A percentile compares a stretch with the other conserved stretches of the same genome.
Conservation (phyloP, 2,329 filamentous ascomycete species). For the Pyrenophora teres region DNA sequence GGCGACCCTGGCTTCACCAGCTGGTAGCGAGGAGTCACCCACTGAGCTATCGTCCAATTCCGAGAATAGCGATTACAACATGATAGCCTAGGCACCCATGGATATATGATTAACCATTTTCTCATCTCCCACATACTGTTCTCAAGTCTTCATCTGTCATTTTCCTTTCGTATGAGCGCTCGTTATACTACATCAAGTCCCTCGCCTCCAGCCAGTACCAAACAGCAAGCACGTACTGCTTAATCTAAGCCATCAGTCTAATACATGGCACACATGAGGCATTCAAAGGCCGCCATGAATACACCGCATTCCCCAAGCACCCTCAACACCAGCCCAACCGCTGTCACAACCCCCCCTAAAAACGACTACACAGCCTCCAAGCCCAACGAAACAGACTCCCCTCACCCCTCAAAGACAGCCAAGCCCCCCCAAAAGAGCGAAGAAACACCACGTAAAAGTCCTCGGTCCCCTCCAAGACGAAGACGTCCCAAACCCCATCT, state of each 20-base stretch:
- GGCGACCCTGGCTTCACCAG: background rate
- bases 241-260: background rate
- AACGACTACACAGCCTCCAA: background rate
- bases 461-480: background rate
- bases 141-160: background rate
- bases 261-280: background rate
- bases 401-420: background rate
- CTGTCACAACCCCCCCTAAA: background rate
- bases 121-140: background rate
- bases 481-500: background rate
- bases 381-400: background rate
- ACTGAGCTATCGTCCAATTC: background rate
- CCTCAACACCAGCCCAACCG: background rate
- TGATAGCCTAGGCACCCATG: background rate
- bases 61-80: background rate
- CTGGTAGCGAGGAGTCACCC: slow-evolving; percentile 2
- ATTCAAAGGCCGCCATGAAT: background rate
- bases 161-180: background rate
- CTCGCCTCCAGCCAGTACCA: background rate
- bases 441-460: slow-evolving; percentile 8
- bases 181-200: background rate
- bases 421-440: background rate
- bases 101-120: background rate
- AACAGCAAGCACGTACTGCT: background rate
- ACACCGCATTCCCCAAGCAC: background rate